Base-by-base conservation (phyloP, 495 filamentous ascomycete genomes). In the Xylaria venustula region DNA sequence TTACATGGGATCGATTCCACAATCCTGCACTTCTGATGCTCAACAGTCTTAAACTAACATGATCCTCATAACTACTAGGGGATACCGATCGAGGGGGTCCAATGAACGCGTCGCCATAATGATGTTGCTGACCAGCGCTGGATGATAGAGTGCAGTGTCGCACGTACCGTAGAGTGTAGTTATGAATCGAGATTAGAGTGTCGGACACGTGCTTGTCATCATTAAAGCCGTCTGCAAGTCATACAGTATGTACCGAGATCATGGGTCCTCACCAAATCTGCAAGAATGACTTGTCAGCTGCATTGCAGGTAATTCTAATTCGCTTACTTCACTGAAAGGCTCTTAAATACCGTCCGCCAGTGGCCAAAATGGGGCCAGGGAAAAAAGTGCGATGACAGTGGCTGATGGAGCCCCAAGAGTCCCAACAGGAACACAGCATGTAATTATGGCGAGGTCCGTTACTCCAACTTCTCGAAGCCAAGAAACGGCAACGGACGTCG, bases 211-310 rank as follows among this genome's bases (percentile, higher is more conserved):
- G 44, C 55, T 25, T 9, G 22, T 41, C 32, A 4, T 23, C 45
- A 48, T 58, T 49, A 30, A 32, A 14, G n/a, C n/a, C 20, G 12
- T 58, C 56, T 58, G 56, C 46, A 42, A 50, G 46, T 51, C 56
- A 51, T 50, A n/a, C n/a, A n/a, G n/a, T n/a, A 26, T 14, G 23
- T 36, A 42, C 47, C 22, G 17, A n/a, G 32, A 58, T 58, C 44
- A 32, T 40, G 34, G 49, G 49, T 22, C 30, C 49, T 40, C 32
- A 25, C 23, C 30, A 57, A 25, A 47, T 7, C 30, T 30, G 41
- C 17, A 58, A 44, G 26, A 17, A 49, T 49, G 56, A 42, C 46
- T 58, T 37, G 47, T 25, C 26, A 50, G 25, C 8, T 19, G 22
- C 0, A 15, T 58, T 50, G 17, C 23, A 37, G 9, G 11, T 12